Evolutionary conservation across 2,329 filamentous ascomycete genomes (phyloP).

Genomic region (Aphanoascus verrucosus): DNA sequence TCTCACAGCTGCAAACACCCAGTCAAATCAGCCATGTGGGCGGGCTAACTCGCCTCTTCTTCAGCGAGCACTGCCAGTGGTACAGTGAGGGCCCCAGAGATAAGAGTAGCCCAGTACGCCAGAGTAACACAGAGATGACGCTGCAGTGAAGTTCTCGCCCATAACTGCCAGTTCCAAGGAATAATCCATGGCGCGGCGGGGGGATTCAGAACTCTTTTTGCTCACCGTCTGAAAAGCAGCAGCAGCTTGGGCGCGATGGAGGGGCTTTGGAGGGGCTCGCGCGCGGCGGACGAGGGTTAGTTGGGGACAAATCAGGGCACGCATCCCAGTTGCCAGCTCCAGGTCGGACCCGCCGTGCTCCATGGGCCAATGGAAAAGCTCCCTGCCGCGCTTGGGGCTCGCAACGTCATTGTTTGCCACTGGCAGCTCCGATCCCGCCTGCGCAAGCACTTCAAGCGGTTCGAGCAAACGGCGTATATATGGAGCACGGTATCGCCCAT

Average conservation of each 20-base stretch:
- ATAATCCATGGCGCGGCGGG: conserved; percentile 3
- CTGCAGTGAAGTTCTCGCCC: neutral
- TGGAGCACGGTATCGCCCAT: neutral
- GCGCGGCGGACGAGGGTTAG: neutral
- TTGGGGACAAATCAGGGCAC: neutral
- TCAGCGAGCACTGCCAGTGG: neutral
- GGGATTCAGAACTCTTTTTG: neutral
- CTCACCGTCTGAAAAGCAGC: neutral
- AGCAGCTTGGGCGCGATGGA: neutral
- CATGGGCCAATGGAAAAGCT: too few relatives aligned
- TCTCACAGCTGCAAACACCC: neutral
- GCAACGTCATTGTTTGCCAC: neutral
- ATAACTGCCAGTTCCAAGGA: neutral
- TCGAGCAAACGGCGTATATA: neutral
- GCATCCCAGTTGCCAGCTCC: neutral
- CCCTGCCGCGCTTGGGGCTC: neutral
- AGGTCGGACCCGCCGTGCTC: neutral
- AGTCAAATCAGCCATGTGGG: neutral
- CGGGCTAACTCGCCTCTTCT: neutral
- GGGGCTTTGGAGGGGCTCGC: neutral
- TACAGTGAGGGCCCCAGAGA: neutral
- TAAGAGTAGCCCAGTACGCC: neutral
- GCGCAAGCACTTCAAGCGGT: neutral
- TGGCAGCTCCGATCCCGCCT: neutral
- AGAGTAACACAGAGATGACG: neutral